Percentiles rank a stretch among this genome's conserved stretches.
phyloP scores from a whole-genome alignment of 768 basidiomycete species.

The Auricularia sp. region DNA sequence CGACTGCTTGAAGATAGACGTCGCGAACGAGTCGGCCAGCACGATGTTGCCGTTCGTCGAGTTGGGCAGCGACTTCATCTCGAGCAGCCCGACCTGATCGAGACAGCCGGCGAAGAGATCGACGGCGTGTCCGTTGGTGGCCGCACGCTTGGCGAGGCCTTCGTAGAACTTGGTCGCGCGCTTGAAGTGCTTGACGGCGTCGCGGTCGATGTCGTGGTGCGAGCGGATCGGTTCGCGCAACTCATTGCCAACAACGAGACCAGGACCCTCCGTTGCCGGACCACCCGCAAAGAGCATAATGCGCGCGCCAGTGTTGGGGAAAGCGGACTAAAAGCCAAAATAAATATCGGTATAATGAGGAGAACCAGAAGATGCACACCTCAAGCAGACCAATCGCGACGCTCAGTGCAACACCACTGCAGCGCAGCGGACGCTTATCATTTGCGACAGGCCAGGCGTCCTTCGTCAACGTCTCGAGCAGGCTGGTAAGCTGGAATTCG shows the following conservation, averaged over 20 bases:
- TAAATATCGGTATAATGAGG: constrained; percentile 11
- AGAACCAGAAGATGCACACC: neutral
- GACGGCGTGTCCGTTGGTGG: constrained; percentile 88
- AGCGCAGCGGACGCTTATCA: constrained; percentile 85
- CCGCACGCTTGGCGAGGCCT: constrained; percentile 81
- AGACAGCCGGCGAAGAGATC: constrained; percentile 96
- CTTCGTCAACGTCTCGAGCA: constrained; percentile 75
- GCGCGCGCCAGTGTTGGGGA: constrained; percentile 90
- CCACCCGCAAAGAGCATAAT: constrained; percentile 97
- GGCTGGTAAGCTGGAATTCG: constrained; percentile 92
- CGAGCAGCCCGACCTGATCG: constrained; percentile 93
- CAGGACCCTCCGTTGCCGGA: constrained; percentile 92
- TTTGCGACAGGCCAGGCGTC: constrained; percentile 98
- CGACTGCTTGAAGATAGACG: constrained; percentile 97
- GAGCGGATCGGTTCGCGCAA: constrained; percentile 95
- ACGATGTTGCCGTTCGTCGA: constrained; percentile 96
- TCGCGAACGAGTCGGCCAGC: constrained; percentile 92
- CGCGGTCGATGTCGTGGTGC: constrained; percentile 97
- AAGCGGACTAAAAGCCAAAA: constrained; percentile 45
- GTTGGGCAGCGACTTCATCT: constrained; percentile 95
- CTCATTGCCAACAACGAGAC: constrained; percentile 92
- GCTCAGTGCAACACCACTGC: constrained; percentile 89
- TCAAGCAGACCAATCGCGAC: constrained; percentile 85
- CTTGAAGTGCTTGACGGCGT: constrained; percentile 95
- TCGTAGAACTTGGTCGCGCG: constrained; percentile 98